Conservation (phyloP, 106 monocot species). For the Acanthochlamys bracteata region DNA sequence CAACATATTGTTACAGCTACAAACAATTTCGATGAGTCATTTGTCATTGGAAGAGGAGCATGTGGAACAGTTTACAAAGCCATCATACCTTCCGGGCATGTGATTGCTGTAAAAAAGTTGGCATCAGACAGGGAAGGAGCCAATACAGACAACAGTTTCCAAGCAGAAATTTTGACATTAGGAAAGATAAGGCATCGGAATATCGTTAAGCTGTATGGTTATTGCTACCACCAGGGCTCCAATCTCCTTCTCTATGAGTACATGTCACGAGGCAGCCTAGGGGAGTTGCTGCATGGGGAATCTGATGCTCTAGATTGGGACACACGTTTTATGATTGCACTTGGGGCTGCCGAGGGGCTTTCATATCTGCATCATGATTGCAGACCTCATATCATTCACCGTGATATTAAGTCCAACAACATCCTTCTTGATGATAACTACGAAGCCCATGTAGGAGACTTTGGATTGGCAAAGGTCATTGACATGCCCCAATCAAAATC, state of each 20-base stretch:
- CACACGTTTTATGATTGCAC: conserved; percentile 65
- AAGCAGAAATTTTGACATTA: conserved; percentile 81
- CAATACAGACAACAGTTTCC: conserved; percentile 71
- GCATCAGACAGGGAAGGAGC: conserved; percentile 71
- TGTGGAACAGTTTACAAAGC: conserved; percentile 90
- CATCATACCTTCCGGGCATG: conserved; percentile 46
- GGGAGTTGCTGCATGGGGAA: conserved; percentile 67
- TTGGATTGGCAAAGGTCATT: conserved; percentile 90
- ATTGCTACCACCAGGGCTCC: conserved; percentile 64
- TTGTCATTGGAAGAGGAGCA: conserved; percentile 77
- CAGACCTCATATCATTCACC: conserved; percentile 83
- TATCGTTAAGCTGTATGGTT: conserved; percentile 93
- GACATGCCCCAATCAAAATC: conserved; percentile 86
- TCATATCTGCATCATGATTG: conserved; percentile 94
- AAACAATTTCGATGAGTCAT: conserved; percentile 71
- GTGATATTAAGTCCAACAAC: conserved; percentile 97
- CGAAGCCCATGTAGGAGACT: conserved; percentile 97
- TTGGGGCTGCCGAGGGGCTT: conserved; percentile 90
- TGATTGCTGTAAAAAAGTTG: conserved; percentile 82
- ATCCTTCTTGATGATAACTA: conserved; percentile 87
- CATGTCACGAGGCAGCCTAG: conserved; percentile 88
- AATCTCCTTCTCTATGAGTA: conserved; percentile 90
- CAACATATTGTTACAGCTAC: conserved; percentile 67
- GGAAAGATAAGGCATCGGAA: conserved; percentile 94
- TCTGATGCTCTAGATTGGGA: conserved; percentile 55